These are phyloP conservation scores for Colletotrichum magnum DNA, from an alignment of 2,329 filamentous ascomycete species.

Conservation along the genomic window DNA sequence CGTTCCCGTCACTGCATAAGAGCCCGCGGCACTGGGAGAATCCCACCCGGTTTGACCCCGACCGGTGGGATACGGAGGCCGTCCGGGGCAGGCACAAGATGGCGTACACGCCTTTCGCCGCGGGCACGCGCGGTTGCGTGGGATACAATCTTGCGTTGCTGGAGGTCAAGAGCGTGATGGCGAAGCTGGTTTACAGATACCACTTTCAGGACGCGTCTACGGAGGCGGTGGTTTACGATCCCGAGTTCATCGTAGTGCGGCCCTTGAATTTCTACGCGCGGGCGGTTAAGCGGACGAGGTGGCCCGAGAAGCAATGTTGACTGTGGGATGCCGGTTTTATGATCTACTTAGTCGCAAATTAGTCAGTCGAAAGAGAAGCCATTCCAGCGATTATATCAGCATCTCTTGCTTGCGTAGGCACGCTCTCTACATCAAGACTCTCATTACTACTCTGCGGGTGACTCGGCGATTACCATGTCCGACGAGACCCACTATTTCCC, in stretches of 20 bases:
- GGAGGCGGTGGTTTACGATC: constrained; percentile 42
- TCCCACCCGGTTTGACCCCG: constrained; percentile 13
- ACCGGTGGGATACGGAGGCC: constrained; percentile 17
- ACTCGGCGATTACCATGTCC: too few relatives aligned
- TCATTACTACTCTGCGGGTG: too few relatives aligned
- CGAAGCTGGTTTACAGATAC: constrained; percentile 32
- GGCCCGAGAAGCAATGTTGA: constrained; percentile 11
- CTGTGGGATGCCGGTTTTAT: background rate
- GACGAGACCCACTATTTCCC: too few relatives aligned
- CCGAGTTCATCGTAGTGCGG: constrained; percentile 42
- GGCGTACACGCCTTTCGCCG: constrained; percentile 27
- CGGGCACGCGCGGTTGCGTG: constrained; percentile 15
- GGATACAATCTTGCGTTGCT: constrained; percentile 21
- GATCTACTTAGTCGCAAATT: background rate
- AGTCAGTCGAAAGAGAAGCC: background rate
- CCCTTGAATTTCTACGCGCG: constrained; percentile 44
- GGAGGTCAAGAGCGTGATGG: constrained; percentile 28
- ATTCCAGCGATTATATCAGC: background rate
- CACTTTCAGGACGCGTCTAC: constrained; percentile 41
- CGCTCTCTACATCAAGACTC: too few relatives aligned
- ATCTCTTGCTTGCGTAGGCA: too few relatives aligned
- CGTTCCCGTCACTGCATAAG: constrained; percentile 24
- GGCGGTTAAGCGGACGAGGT: constrained; percentile 9
- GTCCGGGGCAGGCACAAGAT: constrained; percentile 19
- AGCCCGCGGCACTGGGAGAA: constrained; percentile 21